Base-by-base conservation (phyloP, 2,329 filamentous ascomycete species). In the Beauveria australis region DNA sequence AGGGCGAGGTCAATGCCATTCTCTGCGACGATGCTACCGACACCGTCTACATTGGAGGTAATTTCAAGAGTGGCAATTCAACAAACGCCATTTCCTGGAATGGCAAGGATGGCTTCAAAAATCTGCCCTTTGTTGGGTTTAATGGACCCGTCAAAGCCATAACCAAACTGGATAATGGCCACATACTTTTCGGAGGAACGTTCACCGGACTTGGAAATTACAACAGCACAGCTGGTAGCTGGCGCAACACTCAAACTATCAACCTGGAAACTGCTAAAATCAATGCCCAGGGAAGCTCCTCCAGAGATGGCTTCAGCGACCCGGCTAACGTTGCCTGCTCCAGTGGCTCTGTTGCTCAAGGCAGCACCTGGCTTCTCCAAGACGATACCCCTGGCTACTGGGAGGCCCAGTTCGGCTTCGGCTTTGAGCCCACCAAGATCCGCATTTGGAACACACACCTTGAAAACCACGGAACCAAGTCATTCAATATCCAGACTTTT, bases 91-190 rank as follows among this genome's bases (percentile, higher is more conserved):
- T 97, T 66, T 84, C 89, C 14, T 97, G 91, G 91, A 79, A 82
- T 26, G 79, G 79, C 28, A 82, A 78, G 10, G 77, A 84, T 33
- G 85, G 83, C 53, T 97, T 90, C 88, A 83, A 82, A 22, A 89
- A 91, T 68, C 76, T 99, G 61, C 89, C 93, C 2, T 99, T 99
- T 76, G 86, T 87, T 46, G 95, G 95, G 24, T 96, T 99, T 76
- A 97, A 97, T 74, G 92, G 92, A 28, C 91, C 91, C 2, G 92
- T 99, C 56, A 84, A 85, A 64, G 89, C 92, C 43, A 97, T 99
- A 66, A 81, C 86, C 55, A 92, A 91, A 75, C 84, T 87, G 22
- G 80, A 87, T 1, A 89, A 91, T 67, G 90, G 89, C 9, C 89
- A 95, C 70, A 89, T 99, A 65, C 84, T 97, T 60, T 99, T 97